Conservation (phyloP, 2,329 filamentous ascomycete species). For the Tolypocladium ophioglossoides region DNA sequence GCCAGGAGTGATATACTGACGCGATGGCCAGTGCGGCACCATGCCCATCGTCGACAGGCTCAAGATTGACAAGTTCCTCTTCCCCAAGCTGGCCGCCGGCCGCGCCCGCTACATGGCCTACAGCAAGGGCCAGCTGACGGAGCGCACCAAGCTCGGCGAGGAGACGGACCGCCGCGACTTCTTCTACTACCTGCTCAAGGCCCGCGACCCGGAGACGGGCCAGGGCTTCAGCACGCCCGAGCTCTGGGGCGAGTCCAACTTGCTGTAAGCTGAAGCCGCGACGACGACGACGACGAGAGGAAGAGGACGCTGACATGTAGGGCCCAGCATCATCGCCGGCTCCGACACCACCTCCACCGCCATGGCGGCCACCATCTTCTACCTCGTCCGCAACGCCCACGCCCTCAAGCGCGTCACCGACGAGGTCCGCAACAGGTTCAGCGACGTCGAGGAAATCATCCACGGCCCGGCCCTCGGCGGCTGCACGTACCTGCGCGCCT, state of each 20-base stretch:
- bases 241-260: conserved; percentile 60
- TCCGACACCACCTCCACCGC: conserved; percentile 64
- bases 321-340: conserved; percentile 53
- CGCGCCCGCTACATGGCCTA: conserved; percentile 63
- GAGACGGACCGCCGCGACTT: conserved; percentile 61
- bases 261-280: conserved; percentile 43
- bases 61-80: conserved; percentile 56
- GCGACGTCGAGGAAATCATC: conserved; percentile 41
- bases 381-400: conserved; percentile 42
- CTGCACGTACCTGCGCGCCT: conserved; percentile 51
- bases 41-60: conserved; percentile 59
- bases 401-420: conserved; percentile 35
- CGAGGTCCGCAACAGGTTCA: conserved; percentile 43
- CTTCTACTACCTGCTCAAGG: conserved; percentile 65
- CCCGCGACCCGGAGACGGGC: conserved; percentile 60
- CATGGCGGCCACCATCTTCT: conserved; percentile 52
- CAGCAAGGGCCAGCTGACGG: conserved; percentile 54
- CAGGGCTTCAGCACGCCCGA: conserved; percentile 54
- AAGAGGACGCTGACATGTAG: neutral
- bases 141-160: conserved; percentile 55
- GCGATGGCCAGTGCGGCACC: conserved; percentile 47
- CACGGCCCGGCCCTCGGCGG: conserved; percentile 37
- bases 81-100: conserved; percentile 54
- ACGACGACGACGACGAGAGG: neutral
- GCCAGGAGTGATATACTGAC: neutral